Base-by-base conservation (phyloP, 345 rosid genomes). In the Melastoma malabathricum region DNA sequence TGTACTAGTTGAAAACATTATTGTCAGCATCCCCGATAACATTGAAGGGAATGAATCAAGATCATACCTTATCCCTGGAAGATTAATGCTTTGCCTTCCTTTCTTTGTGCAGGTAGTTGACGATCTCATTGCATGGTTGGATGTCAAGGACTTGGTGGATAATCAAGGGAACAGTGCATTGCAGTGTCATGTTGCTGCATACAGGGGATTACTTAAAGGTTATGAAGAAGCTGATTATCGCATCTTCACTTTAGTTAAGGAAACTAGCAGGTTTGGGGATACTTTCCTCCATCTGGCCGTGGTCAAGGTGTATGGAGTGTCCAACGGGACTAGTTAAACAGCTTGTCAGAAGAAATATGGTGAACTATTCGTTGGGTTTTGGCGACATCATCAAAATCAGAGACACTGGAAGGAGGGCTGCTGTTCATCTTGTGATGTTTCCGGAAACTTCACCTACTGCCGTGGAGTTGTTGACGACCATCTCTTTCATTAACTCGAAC, bases 211-310 rank as follows among this genome's bases (percentile, higher is more conserved):
- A 77, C 71, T 68, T 80, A 49, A 63, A 60, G 34, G 83, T 82
- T 16, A 74, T 70, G 23, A 78, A 75, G 58, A 48, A 75, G 63
- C 74, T 92, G 44, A 59, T 92, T 57, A 58, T 12, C 9, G 52
- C 71, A 63, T 67, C 80, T 59, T 82, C 15, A 59, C 75, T 38
- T 59, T 84, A 44, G 64, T 68, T 52, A 68, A 71, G 2, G 13
- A 29, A 10, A 66, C 64, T 15, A 92, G 87, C 70, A 56, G 54
- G 12, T 61, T 67, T 15, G 96, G 96, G 13, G 84, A 84, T 68
- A 84, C 93, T 46, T 87, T 77, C 61, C 84, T 92, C 57, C 98
- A 92, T 59, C 68, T 75, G 74, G 93, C 77, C 16, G 87, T 92
- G 34, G 75, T 88, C 8, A 86, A 83, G 68, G 29, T 70, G 96